phyloP scores from a whole-genome alignment of 306 rosid species.

The Luffa aegyptiaca region DNA sequence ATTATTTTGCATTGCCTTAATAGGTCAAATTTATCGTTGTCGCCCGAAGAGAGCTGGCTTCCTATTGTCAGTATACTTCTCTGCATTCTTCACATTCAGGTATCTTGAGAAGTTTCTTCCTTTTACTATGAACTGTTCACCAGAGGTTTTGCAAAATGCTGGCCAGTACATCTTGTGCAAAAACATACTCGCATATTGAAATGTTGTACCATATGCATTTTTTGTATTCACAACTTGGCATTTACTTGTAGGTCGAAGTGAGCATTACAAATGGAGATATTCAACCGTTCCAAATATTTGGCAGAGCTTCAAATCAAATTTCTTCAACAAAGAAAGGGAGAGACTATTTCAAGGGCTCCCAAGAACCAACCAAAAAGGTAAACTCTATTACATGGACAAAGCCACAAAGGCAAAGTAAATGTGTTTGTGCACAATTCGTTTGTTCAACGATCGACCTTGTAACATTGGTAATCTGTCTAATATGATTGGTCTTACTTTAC shows the following conservation, averaged over 20 bases:
- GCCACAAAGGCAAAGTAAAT: neutral
- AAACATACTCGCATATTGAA: neutral
- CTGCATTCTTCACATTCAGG: slow-evolving; percentile 89
- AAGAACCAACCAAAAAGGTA: slow-evolving; percentile 40
- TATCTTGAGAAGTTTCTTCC: neutral
- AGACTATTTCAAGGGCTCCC: slow-evolving; percentile 18
- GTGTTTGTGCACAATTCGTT: neutral
- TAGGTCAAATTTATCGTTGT: slow-evolving; percentile 71
- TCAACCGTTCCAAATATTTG: slow-evolving; percentile 54
- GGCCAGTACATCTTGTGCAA: neutral
- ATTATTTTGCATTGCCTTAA: neutral
- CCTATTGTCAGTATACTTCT: slow-evolving; percentile 81
- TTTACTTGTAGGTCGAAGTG: slow-evolving; percentile 53
- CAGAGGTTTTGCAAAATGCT: neutral
- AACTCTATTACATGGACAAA: neutral
- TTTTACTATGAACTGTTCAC: neutral
- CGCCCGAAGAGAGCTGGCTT: slow-evolving; percentile 92
- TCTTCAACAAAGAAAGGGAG: slow-evolving; percentile 23
- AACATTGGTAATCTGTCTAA: slow-evolving; percentile 8
- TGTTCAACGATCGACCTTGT: neutral
- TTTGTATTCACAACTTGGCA: neutral
- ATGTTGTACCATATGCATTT: neutral
- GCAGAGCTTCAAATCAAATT: slow-evolving; percentile 25
- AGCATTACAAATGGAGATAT: slow-evolving; percentile 86
- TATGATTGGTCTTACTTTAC: slow-evolving; percentile 7